Percentiles rank a stretch among this genome's conserved stretches.
These are phyloP conservation scores for Calonectria pseudoreteaudii DNA, from an alignment of 2,329 filamentous ascomycete genomes.

Conservation along the genomic window DNA sequence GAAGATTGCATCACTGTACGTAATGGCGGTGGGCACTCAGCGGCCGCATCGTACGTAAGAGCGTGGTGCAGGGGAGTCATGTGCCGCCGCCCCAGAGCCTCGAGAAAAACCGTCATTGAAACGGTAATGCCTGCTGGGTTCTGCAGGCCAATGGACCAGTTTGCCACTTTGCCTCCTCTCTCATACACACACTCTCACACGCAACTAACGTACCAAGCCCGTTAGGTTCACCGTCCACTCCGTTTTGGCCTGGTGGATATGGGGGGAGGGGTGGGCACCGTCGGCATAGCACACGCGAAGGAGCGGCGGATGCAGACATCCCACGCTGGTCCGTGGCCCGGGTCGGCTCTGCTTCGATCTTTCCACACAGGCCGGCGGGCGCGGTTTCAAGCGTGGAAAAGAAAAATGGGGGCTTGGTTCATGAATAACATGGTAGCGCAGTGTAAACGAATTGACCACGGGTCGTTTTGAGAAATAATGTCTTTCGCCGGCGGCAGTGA, in stretches of 20 bases:
- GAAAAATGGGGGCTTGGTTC: background rate
- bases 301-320: background rate
- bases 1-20: constrained; percentile 15
- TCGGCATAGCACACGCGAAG: constrained; percentile 13
- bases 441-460: background rate
- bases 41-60: constrained; percentile 28
- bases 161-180: background rate
- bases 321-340: constrained; percentile 18
- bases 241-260: constrained; percentile 9
- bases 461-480: background rate
- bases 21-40: constrained; percentile 20
- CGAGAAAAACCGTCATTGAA: background rate
- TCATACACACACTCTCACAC: background rate
- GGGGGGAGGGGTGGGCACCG: constrained; percentile 27
- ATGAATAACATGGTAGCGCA: background rate
- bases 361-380: constrained; percentile 23
- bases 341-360: background rate
- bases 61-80: constrained; percentile 19
- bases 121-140: background rate
- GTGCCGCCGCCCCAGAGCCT: constrained; percentile 6
- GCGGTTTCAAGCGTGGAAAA: constrained; percentile 1
- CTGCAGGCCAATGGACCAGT: background rate
- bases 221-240: background rate
- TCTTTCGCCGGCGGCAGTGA: background rate
- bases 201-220: background rate